phyloP scores from a whole-genome alignment of 257 asterid genomes.

The Nicotiana noctiflora region DNA sequence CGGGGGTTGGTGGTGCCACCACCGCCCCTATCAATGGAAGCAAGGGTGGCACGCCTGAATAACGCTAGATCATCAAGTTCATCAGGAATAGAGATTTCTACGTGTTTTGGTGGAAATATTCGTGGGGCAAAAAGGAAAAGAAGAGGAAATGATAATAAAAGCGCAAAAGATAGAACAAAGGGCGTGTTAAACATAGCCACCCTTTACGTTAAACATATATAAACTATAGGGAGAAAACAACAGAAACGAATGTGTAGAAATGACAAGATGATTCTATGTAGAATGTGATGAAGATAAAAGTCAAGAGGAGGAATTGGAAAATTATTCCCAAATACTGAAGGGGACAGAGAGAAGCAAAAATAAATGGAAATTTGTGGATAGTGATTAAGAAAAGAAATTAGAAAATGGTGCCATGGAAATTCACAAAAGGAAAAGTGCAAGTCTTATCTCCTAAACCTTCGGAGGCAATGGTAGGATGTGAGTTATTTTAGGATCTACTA shows the following conservation, averaged over 20 bases:
- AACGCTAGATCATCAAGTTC: conserved; percentile 68
- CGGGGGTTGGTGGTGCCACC: conserved; percentile 20
- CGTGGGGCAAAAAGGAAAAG: conserved; percentile 46
- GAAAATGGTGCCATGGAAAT: neutral
- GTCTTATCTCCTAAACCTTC: neutral
- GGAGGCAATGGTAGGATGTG: neutral
- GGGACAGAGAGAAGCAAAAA: neutral
- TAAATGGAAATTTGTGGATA: neutral
- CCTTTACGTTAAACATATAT: neutral
- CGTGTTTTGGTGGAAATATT: conserved; percentile 37
- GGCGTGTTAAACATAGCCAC: conserved; percentile 45
- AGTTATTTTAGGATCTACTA: neutral
- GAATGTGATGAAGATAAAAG: neutral
- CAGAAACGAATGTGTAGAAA: neutral
- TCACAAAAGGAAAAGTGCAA: neutral
- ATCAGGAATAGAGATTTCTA: conserved; percentile 44
- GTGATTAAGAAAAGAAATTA: neutral
- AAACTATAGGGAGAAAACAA: neutral
- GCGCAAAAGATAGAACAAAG: conserved; percentile 32
- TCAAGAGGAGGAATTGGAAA: neutral
- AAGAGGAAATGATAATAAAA: conserved; percentile 48
- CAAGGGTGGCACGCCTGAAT: conserved; percentile 53
- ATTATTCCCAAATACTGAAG: neutral
- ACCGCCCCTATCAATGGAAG: conserved; percentile 11
- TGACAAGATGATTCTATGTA: neutral